Conservation (phyloP, 1,284 basidiomycete genomes). For the Austropuccinia psidii region DNA sequence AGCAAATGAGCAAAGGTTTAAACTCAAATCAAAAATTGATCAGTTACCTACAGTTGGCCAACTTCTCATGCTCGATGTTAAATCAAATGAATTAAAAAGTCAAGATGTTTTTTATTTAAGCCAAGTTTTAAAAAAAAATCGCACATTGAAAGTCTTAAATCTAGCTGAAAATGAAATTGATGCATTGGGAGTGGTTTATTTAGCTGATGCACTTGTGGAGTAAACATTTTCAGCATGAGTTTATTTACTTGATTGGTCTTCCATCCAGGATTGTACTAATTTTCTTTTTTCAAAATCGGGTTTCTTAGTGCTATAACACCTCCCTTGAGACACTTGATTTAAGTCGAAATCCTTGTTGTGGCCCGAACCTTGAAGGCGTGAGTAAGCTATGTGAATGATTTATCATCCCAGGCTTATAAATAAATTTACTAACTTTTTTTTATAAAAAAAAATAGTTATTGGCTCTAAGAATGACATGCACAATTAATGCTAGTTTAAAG, state of each 20-base stretch:
- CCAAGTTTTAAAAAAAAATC: constrained; percentile 89
- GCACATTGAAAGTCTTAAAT: constrained; percentile 88
- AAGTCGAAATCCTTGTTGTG: constrained; percentile 84
- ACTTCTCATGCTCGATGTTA: constrained; percentile 26
- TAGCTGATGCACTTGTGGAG: constrained; percentile 80
- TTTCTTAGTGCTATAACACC: constrained; percentile 83
- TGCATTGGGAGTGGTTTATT: constrained; percentile 63
- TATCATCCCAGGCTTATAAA: too few relatives aligned
- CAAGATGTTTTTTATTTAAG: constrained; percentile 77
- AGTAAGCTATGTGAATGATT: too few relatives aligned
- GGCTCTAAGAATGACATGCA: constrained; percentile 81
- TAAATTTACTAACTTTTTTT: too few relatives aligned
- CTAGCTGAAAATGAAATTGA: constrained; percentile 89
- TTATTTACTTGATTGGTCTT: not conserved
- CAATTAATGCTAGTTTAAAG: constrained; percentile 82
- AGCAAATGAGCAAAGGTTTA: constrained; percentile 20
- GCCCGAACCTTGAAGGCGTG: constrained; percentile 76
- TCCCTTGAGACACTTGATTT: constrained; percentile 88
- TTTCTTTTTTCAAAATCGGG: not conserved
- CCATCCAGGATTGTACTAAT: not conserved
- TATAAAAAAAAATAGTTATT: constrained; percentile 57
- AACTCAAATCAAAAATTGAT: constrained; percentile 22
- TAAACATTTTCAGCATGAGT: constrained; percentile 33
- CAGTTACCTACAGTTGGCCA: constrained; percentile 23
- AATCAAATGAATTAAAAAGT: constrained; percentile 30